A percentile compares a stretch with the other conserved stretches of the same genome.
These are phyloP conservation scores for Coniella vitis DNA, from an alignment of 2,329 filamentous ascomycete genomes.

Conservation along the genomic window DNA sequence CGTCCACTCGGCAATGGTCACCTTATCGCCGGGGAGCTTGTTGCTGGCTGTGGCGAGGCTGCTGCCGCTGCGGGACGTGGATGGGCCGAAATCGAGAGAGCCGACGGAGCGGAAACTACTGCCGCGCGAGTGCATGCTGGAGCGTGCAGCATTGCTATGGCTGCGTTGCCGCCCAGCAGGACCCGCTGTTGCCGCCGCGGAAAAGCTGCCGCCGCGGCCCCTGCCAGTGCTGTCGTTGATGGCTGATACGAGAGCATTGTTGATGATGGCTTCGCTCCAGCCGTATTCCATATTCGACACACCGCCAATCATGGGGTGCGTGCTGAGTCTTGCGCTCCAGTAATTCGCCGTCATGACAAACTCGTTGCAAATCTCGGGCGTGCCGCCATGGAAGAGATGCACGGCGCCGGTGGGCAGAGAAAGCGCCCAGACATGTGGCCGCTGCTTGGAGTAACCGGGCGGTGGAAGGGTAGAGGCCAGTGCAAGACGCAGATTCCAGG, in stretches of 20 bases:
- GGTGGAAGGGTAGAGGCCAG: conserved; percentile 84
- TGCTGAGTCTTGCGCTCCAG: conserved; percentile 91
- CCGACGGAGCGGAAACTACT: conserved; percentile 41
- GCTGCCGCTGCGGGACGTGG: conserved; percentile 43
- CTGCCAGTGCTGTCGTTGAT: conserved; percentile 51
- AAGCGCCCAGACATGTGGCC: conserved; percentile 90
- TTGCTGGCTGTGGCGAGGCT: conserved; percentile 20
- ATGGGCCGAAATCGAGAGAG: conserved; percentile 58
- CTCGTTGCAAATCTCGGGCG: conserved; percentile 86
- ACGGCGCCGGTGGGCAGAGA: conserved; percentile 89
- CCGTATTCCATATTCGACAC: conserved; percentile 97
- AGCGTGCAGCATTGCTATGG: conserved; percentile 39
- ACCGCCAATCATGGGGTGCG: conserved; percentile 84
- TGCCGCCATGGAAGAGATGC: conserved; percentile 97
- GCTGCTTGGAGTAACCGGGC: conserved; percentile 84
- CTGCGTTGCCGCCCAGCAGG: conserved; percentile 30
- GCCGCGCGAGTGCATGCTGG: conserved; percentile 40
- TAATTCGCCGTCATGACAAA: conserved; percentile 95
- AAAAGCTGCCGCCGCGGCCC: conserved; percentile 23
- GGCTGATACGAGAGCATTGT: conserved; percentile 46
- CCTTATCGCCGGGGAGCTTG: conserved; percentile 76
- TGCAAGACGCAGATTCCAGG: conserved; percentile 82
- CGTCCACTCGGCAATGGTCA: conserved; percentile 79
- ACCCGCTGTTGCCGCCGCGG: conserved; percentile 27
- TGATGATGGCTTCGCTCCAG: conserved; percentile 82